These are phyloP conservation scores for Teunomyces aglyptinius DNA, from an alignment of 805 yeast genomes.

Conservation along the genomic window DNA sequence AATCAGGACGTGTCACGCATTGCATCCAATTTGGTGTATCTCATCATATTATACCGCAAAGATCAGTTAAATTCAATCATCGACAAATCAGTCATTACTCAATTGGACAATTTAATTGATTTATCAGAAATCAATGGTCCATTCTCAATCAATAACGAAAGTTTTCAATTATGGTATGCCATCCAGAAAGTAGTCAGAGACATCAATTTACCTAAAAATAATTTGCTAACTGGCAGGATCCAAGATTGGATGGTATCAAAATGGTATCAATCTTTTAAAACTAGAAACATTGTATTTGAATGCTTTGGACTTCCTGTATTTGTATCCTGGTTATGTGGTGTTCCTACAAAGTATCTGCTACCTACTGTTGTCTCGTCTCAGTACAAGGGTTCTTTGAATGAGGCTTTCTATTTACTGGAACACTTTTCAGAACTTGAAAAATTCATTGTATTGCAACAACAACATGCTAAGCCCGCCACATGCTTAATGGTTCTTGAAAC, in stretches of 20 bases:
- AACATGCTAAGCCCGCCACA: not conserved
- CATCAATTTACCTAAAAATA: slow-evolving; percentile 26
- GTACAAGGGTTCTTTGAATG: slow-evolving; percentile 11
- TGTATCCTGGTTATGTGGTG: slow-evolving; percentile 45
- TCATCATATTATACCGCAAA: slow-evolving; percentile 11
- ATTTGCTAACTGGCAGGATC: slow-evolving; percentile 27
- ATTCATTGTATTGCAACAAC: slow-evolving; percentile 9
- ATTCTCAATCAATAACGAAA: slow-evolving; percentile 38
- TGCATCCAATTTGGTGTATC: slow-evolving; percentile 32
- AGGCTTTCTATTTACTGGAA: slow-evolving; percentile 5
- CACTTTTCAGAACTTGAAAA: slow-evolving; percentile 4
- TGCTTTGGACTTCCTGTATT: slow-evolving; percentile 29
- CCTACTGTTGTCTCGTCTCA: not conserved
- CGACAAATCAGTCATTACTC: slow-evolving; percentile 45
- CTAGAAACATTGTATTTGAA: slow-evolving; percentile 30
- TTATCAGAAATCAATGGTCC: slow-evolving; percentile 66
- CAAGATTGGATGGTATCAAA: slow-evolving; percentile 52
- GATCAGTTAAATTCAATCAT: slow-evolving; percentile 12
- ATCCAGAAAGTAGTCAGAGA: slow-evolving; percentile 35
- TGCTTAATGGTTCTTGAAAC: slow-evolving; percentile 3
- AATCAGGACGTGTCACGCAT: slow-evolving; percentile 19
- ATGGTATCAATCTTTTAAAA: slow-evolving; percentile 34
- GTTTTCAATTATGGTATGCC: slow-evolving; percentile 55
- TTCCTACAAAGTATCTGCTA: not conserved
- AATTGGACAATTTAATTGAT: slow-evolving; percentile 50